Conservation (phyloP, 2,329 filamentous ascomycete genomes). For the Fusarium heterosporum region DNA sequence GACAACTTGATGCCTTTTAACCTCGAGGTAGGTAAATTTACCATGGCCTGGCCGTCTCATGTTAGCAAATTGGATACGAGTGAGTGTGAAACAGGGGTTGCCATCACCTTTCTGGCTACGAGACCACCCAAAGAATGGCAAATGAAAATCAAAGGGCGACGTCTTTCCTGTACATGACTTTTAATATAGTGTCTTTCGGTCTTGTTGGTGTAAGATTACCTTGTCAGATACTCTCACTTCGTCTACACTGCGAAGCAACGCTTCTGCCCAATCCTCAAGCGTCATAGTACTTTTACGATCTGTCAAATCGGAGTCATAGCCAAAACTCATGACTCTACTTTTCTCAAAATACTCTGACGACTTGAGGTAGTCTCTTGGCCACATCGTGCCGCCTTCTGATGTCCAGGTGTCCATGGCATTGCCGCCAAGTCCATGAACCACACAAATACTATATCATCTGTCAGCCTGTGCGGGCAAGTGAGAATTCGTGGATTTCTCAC, state of each 20-base stretch:
- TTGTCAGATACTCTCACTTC: neutral
- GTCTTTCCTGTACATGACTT: neutral
- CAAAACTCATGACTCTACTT: neutral
- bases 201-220: neutral
- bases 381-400: accelerated
- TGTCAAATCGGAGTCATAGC: accelerated
- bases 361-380: accelerated
- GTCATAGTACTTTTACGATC: accelerated
- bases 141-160: accelerated
- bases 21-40: accelerated
- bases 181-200: accelerated
- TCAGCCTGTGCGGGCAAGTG: too few species aligned
- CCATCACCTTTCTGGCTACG: neutral
- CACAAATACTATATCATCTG: neutral
- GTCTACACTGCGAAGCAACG: accelerated
- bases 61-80: too few species aligned
- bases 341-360: accelerated
- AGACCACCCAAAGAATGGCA: neutral
- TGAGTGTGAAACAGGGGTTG: neutral
- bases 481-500: too few species aligned
- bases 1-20: accelerated
- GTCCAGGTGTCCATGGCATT: neutral
- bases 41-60: neutral
- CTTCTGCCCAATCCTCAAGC: accelerated
- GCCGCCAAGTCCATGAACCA: accelerated